Base-by-base conservation (phyloP, 1,139 yeast genomes). In the Debaryomyces nepalensis region DNA sequence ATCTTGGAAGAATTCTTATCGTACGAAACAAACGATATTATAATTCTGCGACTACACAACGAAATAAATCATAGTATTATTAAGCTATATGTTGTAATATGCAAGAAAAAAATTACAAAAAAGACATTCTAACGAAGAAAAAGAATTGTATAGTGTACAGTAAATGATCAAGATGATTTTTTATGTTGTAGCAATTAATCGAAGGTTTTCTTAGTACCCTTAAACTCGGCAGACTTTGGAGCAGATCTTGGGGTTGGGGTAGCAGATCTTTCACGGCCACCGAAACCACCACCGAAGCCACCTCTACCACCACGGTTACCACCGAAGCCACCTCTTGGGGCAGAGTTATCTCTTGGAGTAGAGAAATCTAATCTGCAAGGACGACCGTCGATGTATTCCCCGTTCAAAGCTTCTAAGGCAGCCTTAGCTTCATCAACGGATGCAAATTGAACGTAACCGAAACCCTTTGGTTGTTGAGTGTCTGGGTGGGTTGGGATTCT, bases 401-500 rank as follows among this genome's bases (percentile, higher is more conserved):
- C 98, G 66, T 88, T 87, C 69, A 91, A 72, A 46, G 87, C 91
- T 53, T 86, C 91, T 54, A 87, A 73, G 46, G 98, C 98, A 50
- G 84, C 80, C 73, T 86, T 82, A 54, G 99, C 98, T 65, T 89
- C 96, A 40, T 91, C 98, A 52, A 87, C 75, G 43, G 84, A 77
- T 32, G 86, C 76, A 66, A 81, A 91, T 75, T 93, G 98, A 47
- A 93, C 96, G 71, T 93, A 93, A 54, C 98, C 99, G 74, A 93
- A 93, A 55, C 99, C 99, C 81, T 93, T 93, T 68, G 96, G 96
- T 74, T 91, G 97, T 68, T 90, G 96, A 53, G 98, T 90, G 70
- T 91, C 98, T 63, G 97, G 98, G 73, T 91, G 95, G 39, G 98
- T 91, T 68, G 99, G 99, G 57, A 93, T 76, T 77, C 99, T 84